Evolutionary conservation across 768 basidiomycete species (phyloP).

Genomic region (Strobilomyces echinocephalus): DNA sequence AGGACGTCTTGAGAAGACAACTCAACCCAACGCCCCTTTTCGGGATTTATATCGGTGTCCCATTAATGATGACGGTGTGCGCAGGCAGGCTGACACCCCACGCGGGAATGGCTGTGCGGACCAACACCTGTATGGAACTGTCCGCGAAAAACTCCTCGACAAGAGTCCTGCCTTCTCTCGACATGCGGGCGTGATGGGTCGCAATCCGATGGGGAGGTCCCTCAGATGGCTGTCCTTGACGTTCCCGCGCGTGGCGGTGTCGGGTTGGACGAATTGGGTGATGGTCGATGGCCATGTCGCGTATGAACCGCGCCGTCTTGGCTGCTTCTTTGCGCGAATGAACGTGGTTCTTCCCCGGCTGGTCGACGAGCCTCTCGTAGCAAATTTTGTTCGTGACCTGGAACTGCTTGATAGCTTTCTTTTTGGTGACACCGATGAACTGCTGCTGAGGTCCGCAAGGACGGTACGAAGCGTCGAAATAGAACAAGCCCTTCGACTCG

Average conservation of each 20-base stretch:
- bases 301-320: conserved; percentile 91
- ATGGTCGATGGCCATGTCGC: conserved; percentile 96
- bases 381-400: conserved; percentile 99
- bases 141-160: conserved; percentile 95
- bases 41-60: conserved; percentile 99
- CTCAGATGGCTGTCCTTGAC: conserved; percentile 79
- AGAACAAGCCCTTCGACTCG: conserved; percentile 87
- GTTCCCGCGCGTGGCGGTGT: conserved; percentile 78
- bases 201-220: conserved; percentile 95
- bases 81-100: conserved; percentile 99
- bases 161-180: conserved; percentile 79
- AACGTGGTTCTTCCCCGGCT: conserved; percentile 87
- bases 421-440: conserved; percentile 96
- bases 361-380: conserved; percentile 98
- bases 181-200: conserved; percentile 98
- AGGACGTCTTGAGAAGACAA: conserved; percentile 92
- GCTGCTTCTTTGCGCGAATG: conserved; percentile 98
- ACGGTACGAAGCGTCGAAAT: conserved; percentile 92
- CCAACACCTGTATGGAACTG: conserved; percentile 87
- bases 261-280: conserved; percentile 91
- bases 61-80: conserved; percentile 98
- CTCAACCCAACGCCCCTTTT: conserved; percentile 97
- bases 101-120: conserved; percentile 95
- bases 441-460: conserved; percentile 95
- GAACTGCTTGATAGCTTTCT: conserved; percentile 98